A percentile compares a stretch with the other conserved stretches of the same genome.
Conservation (phyloP, 345 rosid species). For the Anastatica hierochuntica region DNA sequence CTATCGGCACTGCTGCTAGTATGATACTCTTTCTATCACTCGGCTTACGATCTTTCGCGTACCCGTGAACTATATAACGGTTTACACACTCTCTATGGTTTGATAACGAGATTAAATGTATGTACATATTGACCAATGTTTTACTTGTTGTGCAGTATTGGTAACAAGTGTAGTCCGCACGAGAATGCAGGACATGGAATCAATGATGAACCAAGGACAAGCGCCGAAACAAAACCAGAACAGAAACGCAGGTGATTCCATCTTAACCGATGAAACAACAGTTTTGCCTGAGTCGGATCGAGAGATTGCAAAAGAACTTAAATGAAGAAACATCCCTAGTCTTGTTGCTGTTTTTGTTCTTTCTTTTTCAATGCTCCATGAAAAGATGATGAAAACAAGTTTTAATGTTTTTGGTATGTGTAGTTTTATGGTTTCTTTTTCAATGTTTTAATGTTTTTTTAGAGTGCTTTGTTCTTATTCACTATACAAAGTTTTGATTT, state of each 20-base stretch:
- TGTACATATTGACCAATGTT: background rate
- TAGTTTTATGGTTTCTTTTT: too few species aligned
- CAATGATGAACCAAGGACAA: slow-evolving; percentile 33
- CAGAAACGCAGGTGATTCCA: slow-evolving; percentile 6
- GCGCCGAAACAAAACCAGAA: slow-evolving; percentile 15
- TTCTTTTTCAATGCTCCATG: background rate
- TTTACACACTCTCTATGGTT: background rate
- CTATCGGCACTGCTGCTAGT: slow-evolving; percentile 79
- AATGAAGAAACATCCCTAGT: slow-evolving; percentile 13
- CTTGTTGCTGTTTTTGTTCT: background rate
- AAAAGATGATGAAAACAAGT: background rate
- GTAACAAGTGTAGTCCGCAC: slow-evolving; percentile 64
- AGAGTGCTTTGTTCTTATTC: slow-evolving; percentile 9
- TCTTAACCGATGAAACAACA: slow-evolving; percentile 15
- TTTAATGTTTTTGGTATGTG: background rate
- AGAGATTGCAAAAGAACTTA: slow-evolving; percentile 26
- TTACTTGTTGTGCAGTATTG: slow-evolving; percentile 35
- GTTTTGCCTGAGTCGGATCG: slow-evolving; percentile 25
- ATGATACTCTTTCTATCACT: background rate
- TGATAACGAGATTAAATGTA: background rate
- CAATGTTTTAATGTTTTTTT: background rate
- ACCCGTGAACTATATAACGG: background rate
- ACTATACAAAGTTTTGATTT: background rate
- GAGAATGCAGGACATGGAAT: slow-evolving; percentile 58
- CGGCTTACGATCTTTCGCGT: background rate